phyloP scores from a whole-genome alignment of 192 early-diverging fungal species.

The Entomortierella lignicola region DNA sequence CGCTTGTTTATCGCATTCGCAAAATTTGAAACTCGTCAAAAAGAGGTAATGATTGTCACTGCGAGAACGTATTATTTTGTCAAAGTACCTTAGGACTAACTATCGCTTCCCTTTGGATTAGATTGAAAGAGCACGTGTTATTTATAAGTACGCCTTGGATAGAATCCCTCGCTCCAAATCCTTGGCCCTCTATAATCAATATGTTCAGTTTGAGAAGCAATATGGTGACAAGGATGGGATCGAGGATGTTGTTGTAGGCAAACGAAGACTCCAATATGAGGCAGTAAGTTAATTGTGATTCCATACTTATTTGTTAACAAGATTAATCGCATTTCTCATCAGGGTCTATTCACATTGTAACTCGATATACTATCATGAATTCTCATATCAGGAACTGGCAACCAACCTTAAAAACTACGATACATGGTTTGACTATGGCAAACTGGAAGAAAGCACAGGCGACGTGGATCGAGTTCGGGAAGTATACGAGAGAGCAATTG shows the following conservation, averaged over 20 bases:
- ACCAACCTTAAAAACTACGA: constrained; percentile 93
- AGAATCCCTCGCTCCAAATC: constrained; percentile 84
- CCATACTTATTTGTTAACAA: too few species aligned
- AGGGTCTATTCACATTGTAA: too few species aligned
- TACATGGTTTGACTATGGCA: constrained; percentile 96
- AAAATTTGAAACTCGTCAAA: constrained; percentile 90
- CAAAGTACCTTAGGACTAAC: too few species aligned
- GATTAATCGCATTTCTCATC: too few species aligned
- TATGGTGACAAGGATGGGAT: constrained; percentile 88
- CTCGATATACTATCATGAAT: background rate
- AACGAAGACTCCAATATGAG: constrained; percentile 93
- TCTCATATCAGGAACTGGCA: constrained; percentile 56
- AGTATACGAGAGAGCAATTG: constrained; percentile 95
- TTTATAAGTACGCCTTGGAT: constrained; percentile 96
- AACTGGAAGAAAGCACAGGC: constrained; percentile 85
- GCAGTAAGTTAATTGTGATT: constrained; percentile 52
- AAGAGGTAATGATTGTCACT: constrained; percentile 72
- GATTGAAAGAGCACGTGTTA: constrained; percentile 91
- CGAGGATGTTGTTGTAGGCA: constrained; percentile 90
- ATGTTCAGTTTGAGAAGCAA: constrained; percentile 98
- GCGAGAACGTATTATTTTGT: background rate
- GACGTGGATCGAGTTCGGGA: constrained; percentile 86
- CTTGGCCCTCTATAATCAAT: constrained; percentile 92
- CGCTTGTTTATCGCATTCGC: constrained; percentile 97
- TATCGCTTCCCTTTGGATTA: constrained; percentile 1